Evolutionary conservation across 1,284 basidiomycete genomes (phyloP).

Genomic region (Pseudozyma hubeiensis): DNA sequence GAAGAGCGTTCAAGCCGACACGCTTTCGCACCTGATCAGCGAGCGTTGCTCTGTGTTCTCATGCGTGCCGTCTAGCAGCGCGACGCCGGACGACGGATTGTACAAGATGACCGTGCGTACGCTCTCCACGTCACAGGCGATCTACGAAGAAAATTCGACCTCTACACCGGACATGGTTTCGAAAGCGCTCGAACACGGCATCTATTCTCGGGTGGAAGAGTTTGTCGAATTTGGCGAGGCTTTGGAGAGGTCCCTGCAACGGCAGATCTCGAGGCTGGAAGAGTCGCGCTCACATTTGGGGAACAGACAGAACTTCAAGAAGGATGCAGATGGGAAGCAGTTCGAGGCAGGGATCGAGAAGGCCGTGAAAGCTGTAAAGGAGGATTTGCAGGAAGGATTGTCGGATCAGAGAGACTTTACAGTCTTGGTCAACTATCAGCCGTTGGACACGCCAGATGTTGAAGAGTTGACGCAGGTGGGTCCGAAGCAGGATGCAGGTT

Average conservation of each 20-base stretch:
- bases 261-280: conserved; percentile 41
- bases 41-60: conserved; percentile 30
- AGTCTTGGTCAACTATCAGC: conserved; percentile 50
- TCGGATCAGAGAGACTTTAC: conserved; percentile 48
- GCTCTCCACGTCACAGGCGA: conserved; percentile 30
- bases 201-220: conserved; percentile 56
- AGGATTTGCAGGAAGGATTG: conserved; percentile 20
- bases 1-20: conserved; percentile 52
- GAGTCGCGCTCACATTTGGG: conserved; percentile 34
- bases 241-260: conserved; percentile 47
- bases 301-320: conserved; percentile 17
- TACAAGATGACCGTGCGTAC: conserved; percentile 23
- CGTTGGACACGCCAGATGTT: conserved; percentile 22
- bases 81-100: conserved; percentile 22
- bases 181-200: conserved; percentile 55
- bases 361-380: conserved; percentile 15
- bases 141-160: conserved; percentile 48
- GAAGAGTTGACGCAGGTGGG: conserved; percentile 35
- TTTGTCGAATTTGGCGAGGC: conserved; percentile 56
- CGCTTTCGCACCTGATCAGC: conserved; percentile 41
- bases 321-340: background rate
- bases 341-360: conserved; percentile 24
- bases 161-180: conserved; percentile 52
- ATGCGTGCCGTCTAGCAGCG: background rate
- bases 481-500: conserved; percentile 16